These are phyloP conservation scores for Eutrema salsugineum DNA, from an alignment of 441 rosid species.

Conservation along the genomic window DNA sequence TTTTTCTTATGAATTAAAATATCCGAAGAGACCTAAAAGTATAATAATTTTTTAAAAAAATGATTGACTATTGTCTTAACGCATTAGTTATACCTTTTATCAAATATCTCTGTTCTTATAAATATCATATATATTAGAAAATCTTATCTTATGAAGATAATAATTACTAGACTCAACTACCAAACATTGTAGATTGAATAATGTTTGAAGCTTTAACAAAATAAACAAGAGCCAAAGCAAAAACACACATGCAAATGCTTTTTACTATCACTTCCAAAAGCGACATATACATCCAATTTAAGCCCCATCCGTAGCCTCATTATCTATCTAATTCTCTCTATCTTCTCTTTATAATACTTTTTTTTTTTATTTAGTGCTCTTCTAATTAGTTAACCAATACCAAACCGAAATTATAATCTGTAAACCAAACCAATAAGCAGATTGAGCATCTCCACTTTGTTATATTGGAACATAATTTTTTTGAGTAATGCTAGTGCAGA, in stretches of 20 bases:
- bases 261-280: conserved; percentile 13
- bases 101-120: background rate
- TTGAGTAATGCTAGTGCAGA: background rate
- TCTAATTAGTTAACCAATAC: background rate
- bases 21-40: background rate
- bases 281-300: conserved; percentile 11
- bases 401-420: background rate
- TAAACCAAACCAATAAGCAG: conserved; percentile 2
- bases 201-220: background rate
- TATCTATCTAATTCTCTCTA: background rate
- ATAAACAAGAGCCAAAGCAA: conserved; percentile 14
- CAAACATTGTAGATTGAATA: conserved; percentile 2
- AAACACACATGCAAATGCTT: conserved; percentile 18
- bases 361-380: background rate
- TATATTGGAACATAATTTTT: background rate
- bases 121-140: background rate
- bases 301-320: conserved; percentile 2
- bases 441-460: background rate
- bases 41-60: too few species aligned
- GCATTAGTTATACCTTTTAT: background rate
- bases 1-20: background rate
- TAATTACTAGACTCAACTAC: background rate
- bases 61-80: background rate
- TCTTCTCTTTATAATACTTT: background rate
- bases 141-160: background rate